Conservation (phyloP, 257 asterid species). For the Petunia axillaris region DNA sequence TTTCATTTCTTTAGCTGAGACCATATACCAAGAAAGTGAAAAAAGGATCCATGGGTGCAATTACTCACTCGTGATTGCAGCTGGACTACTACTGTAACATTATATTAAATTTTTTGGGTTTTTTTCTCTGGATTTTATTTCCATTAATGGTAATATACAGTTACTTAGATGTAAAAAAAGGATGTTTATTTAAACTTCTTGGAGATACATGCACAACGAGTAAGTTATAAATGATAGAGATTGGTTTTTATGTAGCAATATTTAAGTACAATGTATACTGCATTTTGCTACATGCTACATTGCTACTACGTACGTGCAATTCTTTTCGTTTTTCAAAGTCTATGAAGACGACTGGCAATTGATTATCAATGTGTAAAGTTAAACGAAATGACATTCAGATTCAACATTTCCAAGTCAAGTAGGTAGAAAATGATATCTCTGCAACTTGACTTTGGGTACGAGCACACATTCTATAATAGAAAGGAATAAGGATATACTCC, state of each 20-base stretch:
- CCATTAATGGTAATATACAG: constrained; percentile 1
- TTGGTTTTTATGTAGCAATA: no score
- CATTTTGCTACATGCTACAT: no score
- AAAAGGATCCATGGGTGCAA: neutral
- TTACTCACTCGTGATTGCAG: neutral
- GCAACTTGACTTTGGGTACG: no score
- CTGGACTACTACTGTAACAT: neutral
- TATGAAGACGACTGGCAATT: no score
- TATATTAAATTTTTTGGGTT: neutral
- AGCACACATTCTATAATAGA: no score
- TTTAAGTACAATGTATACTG: no score
- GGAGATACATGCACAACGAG: neutral
- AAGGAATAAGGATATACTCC: no score
- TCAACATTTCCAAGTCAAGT: neutral
- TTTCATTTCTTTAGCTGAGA: neutral
- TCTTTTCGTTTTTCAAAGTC: no score
- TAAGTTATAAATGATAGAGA: neutral
- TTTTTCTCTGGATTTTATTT: neutral
- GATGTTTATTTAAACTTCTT: neutral
- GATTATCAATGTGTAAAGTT: no score
- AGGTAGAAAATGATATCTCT: neutral
- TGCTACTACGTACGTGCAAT: no score
- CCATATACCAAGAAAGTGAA: neutral
- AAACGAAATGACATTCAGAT: neutral
- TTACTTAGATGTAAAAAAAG: neutral